Evolutionary conservation across 768 basidiomycete species (phyloP), one percentile per base, ranked within the genome.

Genomic region (Tulasnella sp.): DNA sequence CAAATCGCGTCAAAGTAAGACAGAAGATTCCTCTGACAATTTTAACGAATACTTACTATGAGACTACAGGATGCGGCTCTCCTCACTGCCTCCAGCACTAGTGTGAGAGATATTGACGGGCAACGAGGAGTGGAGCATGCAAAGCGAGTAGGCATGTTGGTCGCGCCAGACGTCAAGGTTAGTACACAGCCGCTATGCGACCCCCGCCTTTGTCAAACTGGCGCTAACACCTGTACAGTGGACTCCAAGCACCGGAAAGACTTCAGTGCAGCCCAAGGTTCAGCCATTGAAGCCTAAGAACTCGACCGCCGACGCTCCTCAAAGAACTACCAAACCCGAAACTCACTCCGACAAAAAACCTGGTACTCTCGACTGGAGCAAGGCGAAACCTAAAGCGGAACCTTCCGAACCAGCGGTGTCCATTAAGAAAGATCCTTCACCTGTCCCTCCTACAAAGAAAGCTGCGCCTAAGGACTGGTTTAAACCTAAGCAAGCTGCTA

Each of bases 341-440:
- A 22, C 42, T 14, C n/a, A 1, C 0, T 36, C 64, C 15, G 75
- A 76, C 45, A 79, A 78, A 77, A 81, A 37, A 64, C 81, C 85
- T 2, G 89, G 89, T 5, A 89, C 87, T 79, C 84, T 91, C 7
- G 88, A 90, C 79, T 91, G 89, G 85, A 87, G 88, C 81, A 89
- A 87, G 78, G 86, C 87, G 36, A 88, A 88, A 80, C 79, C 83
- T 12, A 89, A 88, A 79, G 76, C 74, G 31, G 75, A 75, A 80
- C 42, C 77, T 29, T 68, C 73, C 5, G 74, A 74, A 72, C 1
- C 71, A 11, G 38, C 29, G 12, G 17, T 39, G n/a, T 42, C 69
- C 45, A 36, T 74, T 31, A 74, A 74, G 54, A 58, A 74, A 74
- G 73, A 74, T 42, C 22, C 40, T 34, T 72, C 71, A 31, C 71